Conservation (phyloP, 805 yeast species). For the Metschnikowia similis region DNA sequence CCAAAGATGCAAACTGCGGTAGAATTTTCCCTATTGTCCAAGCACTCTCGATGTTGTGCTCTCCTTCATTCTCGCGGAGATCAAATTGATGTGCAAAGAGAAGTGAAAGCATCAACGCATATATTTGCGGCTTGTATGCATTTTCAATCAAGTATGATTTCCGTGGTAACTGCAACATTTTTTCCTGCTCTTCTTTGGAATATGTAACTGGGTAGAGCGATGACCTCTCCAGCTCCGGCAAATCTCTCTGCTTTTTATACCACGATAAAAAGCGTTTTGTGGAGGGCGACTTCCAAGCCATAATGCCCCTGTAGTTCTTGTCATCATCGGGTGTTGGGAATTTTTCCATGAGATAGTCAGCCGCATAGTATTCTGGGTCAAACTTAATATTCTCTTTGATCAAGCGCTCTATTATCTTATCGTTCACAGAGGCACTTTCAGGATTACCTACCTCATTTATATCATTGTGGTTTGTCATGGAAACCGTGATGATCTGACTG, state of each 20-base stretch:
- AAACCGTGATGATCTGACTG: conserved; percentile 55
- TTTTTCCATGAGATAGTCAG: conserved; percentile 66
- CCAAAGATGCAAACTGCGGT: conserved; percentile 75
- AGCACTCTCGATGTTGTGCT: conserved; percentile 77
- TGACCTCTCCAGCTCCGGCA: conserved; percentile 20
- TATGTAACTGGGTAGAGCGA: conserved; percentile 46
- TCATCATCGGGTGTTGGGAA: conserved; percentile 55
- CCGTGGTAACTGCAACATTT: conserved; percentile 65
- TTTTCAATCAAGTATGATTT: conserved; percentile 55
- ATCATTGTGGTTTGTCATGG: conserved; percentile 80
- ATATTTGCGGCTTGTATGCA: conserved; percentile 44
- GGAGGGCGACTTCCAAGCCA: conserved; percentile 52
- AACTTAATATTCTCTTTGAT: conserved; percentile 68
- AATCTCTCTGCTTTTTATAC: conserved; percentile 36
- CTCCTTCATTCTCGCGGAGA: conserved; percentile 64
- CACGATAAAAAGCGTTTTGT: conserved; percentile 43
- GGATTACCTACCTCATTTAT: conserved; percentile 85
- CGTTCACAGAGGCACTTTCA: conserved; percentile 55
- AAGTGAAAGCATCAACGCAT: conserved; percentile 60
- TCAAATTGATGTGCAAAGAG: conserved; percentile 77
- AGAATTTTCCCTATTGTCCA: conserved; percentile 89
- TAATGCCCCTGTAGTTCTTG: conserved; percentile 37
- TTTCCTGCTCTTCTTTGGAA: conserved; percentile 56
- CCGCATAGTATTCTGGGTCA: conserved; percentile 84
- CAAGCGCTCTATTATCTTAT: conserved; percentile 62